Conservation (phyloP, 148 eudicot genomes). For the Chenopodium formosanum region DNA sequence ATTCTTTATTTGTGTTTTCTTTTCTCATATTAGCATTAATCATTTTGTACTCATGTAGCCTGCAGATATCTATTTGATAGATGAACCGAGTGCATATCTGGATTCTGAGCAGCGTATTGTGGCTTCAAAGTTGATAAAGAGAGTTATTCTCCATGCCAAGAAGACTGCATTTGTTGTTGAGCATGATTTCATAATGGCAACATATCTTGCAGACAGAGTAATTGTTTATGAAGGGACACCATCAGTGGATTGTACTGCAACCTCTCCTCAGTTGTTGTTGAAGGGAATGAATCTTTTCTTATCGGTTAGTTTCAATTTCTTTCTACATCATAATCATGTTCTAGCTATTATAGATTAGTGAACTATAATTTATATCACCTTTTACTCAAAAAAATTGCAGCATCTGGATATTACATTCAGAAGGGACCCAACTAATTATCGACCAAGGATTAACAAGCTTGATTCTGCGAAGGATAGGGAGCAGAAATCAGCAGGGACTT, state of each 20-base stretch:
- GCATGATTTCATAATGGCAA: slow-evolving; percentile 96
- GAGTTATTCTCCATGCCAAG: slow-evolving; percentile 87
- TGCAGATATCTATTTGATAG: slow-evolving; percentile 89
- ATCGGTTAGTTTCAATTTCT: slow-evolving; percentile 41
- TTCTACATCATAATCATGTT: background rate
- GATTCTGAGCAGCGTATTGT: slow-evolving; percentile 98
- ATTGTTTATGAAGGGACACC: slow-evolving; percentile 82
- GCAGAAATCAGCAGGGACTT: slow-evolving; percentile 89
- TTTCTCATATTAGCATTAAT: background rate
- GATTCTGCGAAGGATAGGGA: slow-evolving; percentile 93
- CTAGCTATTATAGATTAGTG: background rate
- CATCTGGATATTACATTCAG: slow-evolving; percentile 88
- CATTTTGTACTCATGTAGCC: slow-evolving; percentile 49
- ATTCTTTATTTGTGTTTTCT: too few relatives aligned
- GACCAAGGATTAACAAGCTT: slow-evolving; percentile 80
- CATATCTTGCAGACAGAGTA: slow-evolving; percentile 88
- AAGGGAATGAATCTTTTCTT: slow-evolving; percentile 94
- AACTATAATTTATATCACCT: background rate
- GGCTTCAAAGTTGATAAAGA: slow-evolving; percentile 88
- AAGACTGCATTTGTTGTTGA: slow-evolving; percentile 96
- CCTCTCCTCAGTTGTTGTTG: slow-evolving; percentile 77
- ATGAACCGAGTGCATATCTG: slow-evolving; percentile 97
- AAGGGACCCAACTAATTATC: slow-evolving; percentile 86
- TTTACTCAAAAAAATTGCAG: slow-evolving; percentile 40
- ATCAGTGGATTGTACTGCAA: slow-evolving; percentile 82